A percentile compares a stretch with the other conserved stretches of the same genome.
These are phyloP conservation scores for Phyllosticta citriasiana DNA, from an alignment of 2,329 filamentous ascomycete species.

Conservation along the genomic window DNA sequence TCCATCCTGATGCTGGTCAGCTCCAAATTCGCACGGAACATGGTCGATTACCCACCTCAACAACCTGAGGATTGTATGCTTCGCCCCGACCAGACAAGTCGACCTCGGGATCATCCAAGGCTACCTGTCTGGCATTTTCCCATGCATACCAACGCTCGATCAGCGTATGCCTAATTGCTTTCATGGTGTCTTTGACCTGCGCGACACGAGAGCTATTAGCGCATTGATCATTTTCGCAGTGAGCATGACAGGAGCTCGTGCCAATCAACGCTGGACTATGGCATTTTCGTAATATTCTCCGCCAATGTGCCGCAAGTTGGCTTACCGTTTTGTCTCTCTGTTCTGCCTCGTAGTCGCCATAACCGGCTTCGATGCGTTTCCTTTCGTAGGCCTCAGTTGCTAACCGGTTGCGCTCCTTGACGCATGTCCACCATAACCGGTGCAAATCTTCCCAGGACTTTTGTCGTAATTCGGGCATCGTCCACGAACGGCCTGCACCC, in stretches of 20 bases:
- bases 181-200: conserved; percentile 69
- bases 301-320: neutral
- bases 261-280: neutral
- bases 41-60: conserved; percentile 3
- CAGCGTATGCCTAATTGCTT: conserved; percentile 70
- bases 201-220: neutral
- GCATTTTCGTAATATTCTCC: neutral
- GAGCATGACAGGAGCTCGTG: neutral
- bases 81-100: conserved; percentile 33
- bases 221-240: neutral
- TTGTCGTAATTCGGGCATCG: conserved; percentile 68
- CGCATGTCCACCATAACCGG: conserved; percentile 86
- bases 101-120: conserved; percentile 40
- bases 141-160: conserved; percentile 85
- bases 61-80: neutral
- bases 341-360: conserved; percentile 59
- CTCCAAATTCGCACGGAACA: neutral
- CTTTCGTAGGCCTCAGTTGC: conserved; percentile 67
- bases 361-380: conserved; percentile 55
- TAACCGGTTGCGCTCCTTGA: conserved; percentile 82
- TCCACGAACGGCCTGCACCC: conserved; percentile 62
- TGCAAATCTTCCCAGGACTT: conserved; percentile 96
- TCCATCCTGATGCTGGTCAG: neutral
- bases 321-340: conserved; percentile 58
- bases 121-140: conserved; percentile 56